Percentiles rank a stretch among this genome's conserved stretches.
These are phyloP conservation scores for Spiraea crenata DNA, from an alignment of 331 rosid genomes.

Conservation along the genomic window DNA sequence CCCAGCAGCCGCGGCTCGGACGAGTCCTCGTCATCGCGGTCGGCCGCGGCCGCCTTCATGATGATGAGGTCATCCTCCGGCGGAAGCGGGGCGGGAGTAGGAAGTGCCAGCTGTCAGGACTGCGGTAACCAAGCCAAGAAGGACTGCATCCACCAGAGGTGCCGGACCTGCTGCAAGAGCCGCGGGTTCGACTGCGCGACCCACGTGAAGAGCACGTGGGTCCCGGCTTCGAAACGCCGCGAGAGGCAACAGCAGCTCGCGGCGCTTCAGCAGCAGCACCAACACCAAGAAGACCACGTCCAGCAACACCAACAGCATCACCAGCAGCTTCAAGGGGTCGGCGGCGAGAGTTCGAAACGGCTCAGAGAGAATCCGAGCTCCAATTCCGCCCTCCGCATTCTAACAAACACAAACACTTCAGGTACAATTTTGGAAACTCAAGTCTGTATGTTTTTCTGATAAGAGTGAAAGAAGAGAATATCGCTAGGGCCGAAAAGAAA, in stretches of 20 bases:
- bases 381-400: constrained; percentile 44
- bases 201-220: constrained; percentile 91
- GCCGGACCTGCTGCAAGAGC: constrained; percentile 93
- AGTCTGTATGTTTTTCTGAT: not conserved
- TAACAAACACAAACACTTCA: constrained; percentile 44
- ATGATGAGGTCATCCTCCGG: constrained; percentile 37
- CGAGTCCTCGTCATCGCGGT: constrained; percentile 57
- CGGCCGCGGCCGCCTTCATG: constrained; percentile 39
- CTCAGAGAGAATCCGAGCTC: constrained; percentile 30
- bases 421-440: constrained; percentile 24
- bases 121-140: constrained; percentile 98
- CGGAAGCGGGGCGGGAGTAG: constrained; percentile 14
- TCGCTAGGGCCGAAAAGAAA: not conserved
- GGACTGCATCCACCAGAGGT: constrained; percentile 79
- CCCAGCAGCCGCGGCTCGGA: constrained; percentile 61
- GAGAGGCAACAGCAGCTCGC: constrained; percentile 58
- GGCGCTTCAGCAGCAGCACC: constrained; percentile 28
- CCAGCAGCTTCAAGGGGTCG: constrained; percentile 9
- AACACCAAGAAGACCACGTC: constrained; percentile 9
- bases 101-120: constrained; percentile 64
- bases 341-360: constrained; percentile 32
- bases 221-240: constrained; percentile 78
- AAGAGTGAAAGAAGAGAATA: not conserved
- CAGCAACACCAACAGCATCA: constrained; percentile 32
- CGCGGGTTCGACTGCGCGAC: constrained; percentile 84